Conservation (phyloP, 2,329 filamentous ascomycete genomes). For the Fusarium begoniae region DNA sequence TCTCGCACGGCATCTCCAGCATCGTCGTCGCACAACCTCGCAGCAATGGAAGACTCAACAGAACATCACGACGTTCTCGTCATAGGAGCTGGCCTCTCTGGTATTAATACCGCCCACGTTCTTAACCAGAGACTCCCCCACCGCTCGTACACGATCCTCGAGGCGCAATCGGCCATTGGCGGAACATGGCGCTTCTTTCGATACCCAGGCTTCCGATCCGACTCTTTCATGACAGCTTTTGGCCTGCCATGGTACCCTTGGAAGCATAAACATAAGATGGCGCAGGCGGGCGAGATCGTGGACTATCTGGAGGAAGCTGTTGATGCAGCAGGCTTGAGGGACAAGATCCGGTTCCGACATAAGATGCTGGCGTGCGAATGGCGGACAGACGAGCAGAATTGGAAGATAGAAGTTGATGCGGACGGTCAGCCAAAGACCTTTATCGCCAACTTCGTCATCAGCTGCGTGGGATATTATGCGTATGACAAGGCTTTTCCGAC, state of each 20-base stretch:
- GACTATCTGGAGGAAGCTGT: conserved; percentile 65
- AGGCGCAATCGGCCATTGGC: conserved; percentile 71
- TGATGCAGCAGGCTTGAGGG: conserved; percentile 59
- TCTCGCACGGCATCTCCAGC: background rate
- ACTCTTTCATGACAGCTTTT: conserved; percentile 69
- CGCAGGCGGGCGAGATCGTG: conserved; percentile 60
- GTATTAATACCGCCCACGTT: conserved; percentile 78
- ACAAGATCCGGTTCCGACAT: conserved; percentile 62
- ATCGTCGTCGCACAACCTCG: background rate
- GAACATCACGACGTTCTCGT: conserved; percentile 65
- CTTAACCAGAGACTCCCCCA: conserved; percentile 66
- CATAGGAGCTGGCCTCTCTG: conserved; percentile 77
- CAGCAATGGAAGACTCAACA: conserved; percentile 23
- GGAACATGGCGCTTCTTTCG: conserved; percentile 84
- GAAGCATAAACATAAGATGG: conserved; percentile 63
- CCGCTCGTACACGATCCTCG: conserved; percentile 70
- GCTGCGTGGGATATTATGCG: conserved; percentile 75
- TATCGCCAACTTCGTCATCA: conserved; percentile 65
- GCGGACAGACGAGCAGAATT: conserved; percentile 64
- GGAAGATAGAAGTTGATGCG: conserved; percentile 59
- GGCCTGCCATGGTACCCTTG: conserved; percentile 79
- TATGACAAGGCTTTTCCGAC: conserved; percentile 70
- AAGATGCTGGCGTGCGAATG: conserved; percentile 60
- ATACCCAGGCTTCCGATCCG: conserved; percentile 77
- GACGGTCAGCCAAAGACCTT: conserved; percentile 39